Evolutionary conservation across 2,329 filamentous ascomycete genomes (phyloP).

Genomic region (Pestalotiopsis sp.): DNA sequence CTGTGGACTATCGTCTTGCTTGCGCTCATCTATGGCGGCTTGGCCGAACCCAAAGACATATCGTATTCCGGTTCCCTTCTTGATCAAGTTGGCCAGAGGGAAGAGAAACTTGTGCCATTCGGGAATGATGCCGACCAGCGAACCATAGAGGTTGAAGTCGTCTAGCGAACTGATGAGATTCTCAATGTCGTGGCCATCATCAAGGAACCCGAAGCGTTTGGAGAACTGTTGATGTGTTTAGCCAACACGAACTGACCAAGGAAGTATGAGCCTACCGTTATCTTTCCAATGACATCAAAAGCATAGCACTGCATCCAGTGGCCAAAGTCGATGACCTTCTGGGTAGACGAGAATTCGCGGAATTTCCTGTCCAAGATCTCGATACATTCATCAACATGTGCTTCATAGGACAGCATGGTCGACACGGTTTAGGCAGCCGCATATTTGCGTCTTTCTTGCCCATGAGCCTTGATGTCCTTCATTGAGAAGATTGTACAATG

Average conservation of each 20-base stretch:
- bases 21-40: neutral
- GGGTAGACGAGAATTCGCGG: neutral
- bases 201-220: neutral
- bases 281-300: neutral
- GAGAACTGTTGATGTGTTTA: neutral
- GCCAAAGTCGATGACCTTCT: neutral
- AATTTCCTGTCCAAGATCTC: neutral
- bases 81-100: neutral
- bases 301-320: slow-evolving; percentile 5
- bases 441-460: neutral
- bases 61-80: neutral
- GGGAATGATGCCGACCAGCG: neutral
- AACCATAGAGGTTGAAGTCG: neutral
- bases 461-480: neutral
- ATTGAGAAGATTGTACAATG: neutral
- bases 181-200: neutral
- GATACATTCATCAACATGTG: neutral
- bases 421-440: neutral
- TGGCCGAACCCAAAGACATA: neutral
- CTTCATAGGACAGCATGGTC: neutral
- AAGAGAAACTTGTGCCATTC: neutral
- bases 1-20: neutral
- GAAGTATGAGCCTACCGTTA: neutral
- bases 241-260: neutral
- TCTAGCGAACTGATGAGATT: neutral